Percentiles rank a stretch among this genome's conserved stretches.
Evolutionary conservation across 2,329 filamentous ascomycete species (phyloP).

Genomic region (Alternaria gansuensis): DNA sequence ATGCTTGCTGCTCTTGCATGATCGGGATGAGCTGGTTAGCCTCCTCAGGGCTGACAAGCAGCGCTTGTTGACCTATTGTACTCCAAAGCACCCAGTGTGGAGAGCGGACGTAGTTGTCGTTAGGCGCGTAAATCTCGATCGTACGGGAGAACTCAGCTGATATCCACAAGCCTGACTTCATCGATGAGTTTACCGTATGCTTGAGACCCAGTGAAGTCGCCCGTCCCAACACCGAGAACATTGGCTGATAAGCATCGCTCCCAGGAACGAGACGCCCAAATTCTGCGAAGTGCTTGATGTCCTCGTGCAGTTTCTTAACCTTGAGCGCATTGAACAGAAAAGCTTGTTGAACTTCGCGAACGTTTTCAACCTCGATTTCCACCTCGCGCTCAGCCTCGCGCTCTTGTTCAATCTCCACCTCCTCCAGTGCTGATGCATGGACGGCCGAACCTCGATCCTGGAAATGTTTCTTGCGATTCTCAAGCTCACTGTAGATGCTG

Average conservation of each 20-base stretch:
- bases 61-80: constrained; percentile 55
- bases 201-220: constrained; percentile 52
- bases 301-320: constrained; percentile 60
- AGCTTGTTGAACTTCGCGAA: constrained; percentile 64
- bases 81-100: constrained; percentile 72
- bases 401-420: constrained; percentile 64
- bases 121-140: constrained; percentile 50
- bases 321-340: constrained; percentile 51
- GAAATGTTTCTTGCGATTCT: constrained; percentile 46
- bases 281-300: constrained; percentile 58
- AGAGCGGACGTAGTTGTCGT: constrained; percentile 58
- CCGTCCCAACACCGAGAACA: constrained; percentile 55
- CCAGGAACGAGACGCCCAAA: constrained; percentile 57
- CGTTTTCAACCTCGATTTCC: constrained; percentile 65
- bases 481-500: constrained; percentile 50
- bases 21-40: constrained; percentile 64
- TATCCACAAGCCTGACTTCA: constrained; percentile 48
- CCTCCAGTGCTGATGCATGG: constrained; percentile 64
- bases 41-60: constrained; percentile 71
- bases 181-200: constrained; percentile 28
- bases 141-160: constrained; percentile 62
- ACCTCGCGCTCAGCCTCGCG: constrained; percentile 64
- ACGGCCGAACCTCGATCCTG: constrained; percentile 58
- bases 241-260: constrained; percentile 52
- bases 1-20: constrained; percentile 40